phyloP scores from a whole-genome alignment of 2,329 filamentous ascomycete species.

The Paraconiothyrium brasiliense region DNA sequence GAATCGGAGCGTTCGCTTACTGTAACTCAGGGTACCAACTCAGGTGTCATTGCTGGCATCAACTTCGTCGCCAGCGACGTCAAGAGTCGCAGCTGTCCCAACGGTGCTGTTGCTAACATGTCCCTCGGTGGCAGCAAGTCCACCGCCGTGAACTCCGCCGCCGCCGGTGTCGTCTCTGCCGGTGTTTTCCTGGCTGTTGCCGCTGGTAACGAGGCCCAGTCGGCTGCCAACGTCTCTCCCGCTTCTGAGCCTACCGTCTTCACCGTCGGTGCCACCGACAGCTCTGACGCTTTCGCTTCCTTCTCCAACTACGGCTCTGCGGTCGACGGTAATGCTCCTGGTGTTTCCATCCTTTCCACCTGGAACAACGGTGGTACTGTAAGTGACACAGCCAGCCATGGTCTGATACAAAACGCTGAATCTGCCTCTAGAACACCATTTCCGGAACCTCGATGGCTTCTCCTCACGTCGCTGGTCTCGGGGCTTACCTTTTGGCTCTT shows the following conservation, averaged over 20 bases:
- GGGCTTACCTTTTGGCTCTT: slow-evolving; percentile 71
- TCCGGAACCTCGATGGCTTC: slow-evolving; percentile 74
- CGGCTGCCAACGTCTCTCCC: slow-evolving; percentile 48
- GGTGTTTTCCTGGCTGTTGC: slow-evolving; percentile 54
- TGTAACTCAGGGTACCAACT: slow-evolving; percentile 49
- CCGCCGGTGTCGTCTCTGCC: slow-evolving; percentile 44
- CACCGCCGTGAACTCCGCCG: slow-evolving; percentile 50
- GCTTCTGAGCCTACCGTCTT: slow-evolving; percentile 51
- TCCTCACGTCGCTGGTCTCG: slow-evolving; percentile 75
- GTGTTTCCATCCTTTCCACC: slow-evolving; percentile 58
- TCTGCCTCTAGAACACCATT: slow-evolving; percentile 60
- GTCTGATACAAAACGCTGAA: slow-evolving; percentile 6
- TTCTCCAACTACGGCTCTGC: slow-evolving; percentile 53
- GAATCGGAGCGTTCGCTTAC: slow-evolving; percentile 17
- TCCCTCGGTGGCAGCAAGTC: slow-evolving; percentile 52
- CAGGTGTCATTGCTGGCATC: slow-evolving; percentile 52
- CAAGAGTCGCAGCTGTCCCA: slow-evolving; percentile 46
- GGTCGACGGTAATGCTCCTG: slow-evolving; percentile 53
- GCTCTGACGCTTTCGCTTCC: slow-evolving; percentile 44
- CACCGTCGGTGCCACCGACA: slow-evolving; percentile 54
- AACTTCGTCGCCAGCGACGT: slow-evolving; percentile 47
- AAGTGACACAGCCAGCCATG: slow-evolving; percentile 17
- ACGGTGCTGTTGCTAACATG: slow-evolving; percentile 50
- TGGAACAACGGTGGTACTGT: slow-evolving; percentile 52
- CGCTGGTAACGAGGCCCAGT: slow-evolving; percentile 49